These are phyloP conservation scores for Leptographium procerum DNA, from an alignment of 2,329 filamentous ascomycete species.

Conservation along the genomic window DNA sequence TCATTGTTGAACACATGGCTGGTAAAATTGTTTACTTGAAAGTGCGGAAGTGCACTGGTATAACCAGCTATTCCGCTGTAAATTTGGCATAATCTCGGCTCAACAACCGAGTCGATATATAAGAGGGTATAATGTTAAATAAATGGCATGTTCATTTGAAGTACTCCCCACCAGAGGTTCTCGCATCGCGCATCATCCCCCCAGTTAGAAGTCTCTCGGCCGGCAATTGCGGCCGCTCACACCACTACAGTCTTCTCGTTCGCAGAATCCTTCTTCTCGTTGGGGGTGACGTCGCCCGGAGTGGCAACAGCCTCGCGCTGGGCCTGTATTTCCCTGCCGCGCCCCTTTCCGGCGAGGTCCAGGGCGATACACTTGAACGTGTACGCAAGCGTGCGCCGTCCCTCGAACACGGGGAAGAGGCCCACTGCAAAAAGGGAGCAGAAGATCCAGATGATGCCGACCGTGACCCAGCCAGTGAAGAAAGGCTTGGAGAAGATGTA, in stretches of 20 bases:
- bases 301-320: not conserved
- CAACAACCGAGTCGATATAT: not conserved
- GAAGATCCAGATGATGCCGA: constrained; percentile 73
- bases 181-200: not conserved
- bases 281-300: constrained; percentile 12
- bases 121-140: not conserved
- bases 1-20: no score
- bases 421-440: constrained; percentile 62
- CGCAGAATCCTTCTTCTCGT: constrained; percentile 9
- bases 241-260: not conserved
- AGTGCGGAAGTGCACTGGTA: not conserved
- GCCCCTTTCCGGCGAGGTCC: constrained; percentile 41
- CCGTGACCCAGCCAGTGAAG: constrained; percentile 70
- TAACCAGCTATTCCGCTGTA: not conserved
- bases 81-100: not conserved
- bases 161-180: not conserved
- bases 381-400: constrained; percentile 51
- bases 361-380: constrained; percentile 50
- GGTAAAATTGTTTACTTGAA: not conserved
- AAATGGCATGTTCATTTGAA: not conserved
- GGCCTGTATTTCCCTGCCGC: constrained; percentile 12
- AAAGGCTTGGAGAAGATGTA: constrained; percentile 77
- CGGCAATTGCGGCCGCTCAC: not conserved
- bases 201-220: not conserved
- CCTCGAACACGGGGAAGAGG: constrained; percentile 72